These are phyloP conservation scores for Curvularia sp. DNA, from an alignment of 2,329 filamentous ascomycete species.

Conservation along the genomic window DNA sequence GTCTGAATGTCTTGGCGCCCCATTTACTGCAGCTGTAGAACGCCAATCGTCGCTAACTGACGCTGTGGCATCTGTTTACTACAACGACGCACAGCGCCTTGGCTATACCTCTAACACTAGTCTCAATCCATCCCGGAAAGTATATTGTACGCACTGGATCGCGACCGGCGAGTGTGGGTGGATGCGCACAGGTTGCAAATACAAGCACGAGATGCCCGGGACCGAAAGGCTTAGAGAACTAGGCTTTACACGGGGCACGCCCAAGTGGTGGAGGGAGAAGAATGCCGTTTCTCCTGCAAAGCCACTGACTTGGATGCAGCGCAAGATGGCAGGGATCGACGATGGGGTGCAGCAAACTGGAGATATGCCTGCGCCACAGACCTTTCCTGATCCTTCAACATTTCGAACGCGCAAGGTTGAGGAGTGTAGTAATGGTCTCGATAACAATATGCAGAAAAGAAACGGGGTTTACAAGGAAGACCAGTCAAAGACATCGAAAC, in stretches of 20 bases:
- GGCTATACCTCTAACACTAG: conserved; percentile 50
- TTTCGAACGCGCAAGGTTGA: background rate
- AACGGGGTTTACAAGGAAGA: background rate
- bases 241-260: conserved; percentile 65
- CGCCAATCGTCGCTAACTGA: conserved; percentile 27
- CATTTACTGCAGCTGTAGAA: background rate
- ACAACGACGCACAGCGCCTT: conserved; percentile 36
- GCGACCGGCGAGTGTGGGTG: conserved; percentile 85
- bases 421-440: background rate
- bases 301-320: conserved; percentile 38
- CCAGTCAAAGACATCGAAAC: background rate
- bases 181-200: conserved; percentile 84
- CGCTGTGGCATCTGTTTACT: conserved; percentile 37
- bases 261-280: conserved; percentile 65
- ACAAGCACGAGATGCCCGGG: conserved; percentile 91
- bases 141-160: conserved; percentile 89
- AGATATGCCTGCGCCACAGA: conserved; percentile 5
- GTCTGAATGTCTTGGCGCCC: background rate
- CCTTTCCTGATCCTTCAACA: conserved; percentile 19
- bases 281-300: conserved; percentile 30
- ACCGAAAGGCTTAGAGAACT: conserved; percentile 69
- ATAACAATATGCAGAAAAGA: background rate
- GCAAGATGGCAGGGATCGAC: conserved; percentile 18
- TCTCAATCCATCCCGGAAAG: conserved; percentile 64
- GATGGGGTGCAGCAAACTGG: background rate